Evolutionary conservation across 2,329 filamentous ascomycete species (phyloP), one percentile per base, ranked within the genome.

Genomic region (Seiridium cupressi): DNA sequence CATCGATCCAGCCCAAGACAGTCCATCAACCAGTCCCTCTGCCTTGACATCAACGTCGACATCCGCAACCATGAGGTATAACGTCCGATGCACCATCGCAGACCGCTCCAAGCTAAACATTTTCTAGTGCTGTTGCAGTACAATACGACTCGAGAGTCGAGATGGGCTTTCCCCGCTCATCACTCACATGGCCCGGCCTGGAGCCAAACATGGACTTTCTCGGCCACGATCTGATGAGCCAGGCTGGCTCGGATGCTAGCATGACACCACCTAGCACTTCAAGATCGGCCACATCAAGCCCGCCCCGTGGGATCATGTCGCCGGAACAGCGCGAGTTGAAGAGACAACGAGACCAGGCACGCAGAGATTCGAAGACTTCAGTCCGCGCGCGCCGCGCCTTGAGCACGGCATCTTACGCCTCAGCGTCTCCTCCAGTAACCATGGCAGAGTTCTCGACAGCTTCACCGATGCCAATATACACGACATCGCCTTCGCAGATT

Each of bases 271-370:
- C 80, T 32, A 77, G 74, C 60, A 74, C 74, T 44, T 78, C 82
- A 34, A 77, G 81, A 72, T 86, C 84, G 31, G 73, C 81, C 53
- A 85, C 84, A 44, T 81, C 81, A 31, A 89, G 85, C 72, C 85
- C 85, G 34, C 83, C 84, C 5, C 79, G 81, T 63, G 74, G 74
- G 51, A 76, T 75, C 44, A 77, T 87, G 68, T 85, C 84, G 5
- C 76, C 83, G 5, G 84, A 88, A 69, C 84, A 88, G 70, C 81
- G 85, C 63, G 85, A 87, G 67, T 70, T 88, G 47, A 88, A 85
- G 74, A 79, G 84, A 61, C 85, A 88, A 66, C 79, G 81, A 62
- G 85, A 88, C 64, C 83, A 82, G 65, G 82, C 78, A 49, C 81
- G 86, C 60, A 78, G 85, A 65, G 83, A 85, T 64, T 81, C 82